Evolutionary conservation across 2,329 filamentous ascomycete species (phyloP).

Genomic region (Aphanocladium album): DNA sequence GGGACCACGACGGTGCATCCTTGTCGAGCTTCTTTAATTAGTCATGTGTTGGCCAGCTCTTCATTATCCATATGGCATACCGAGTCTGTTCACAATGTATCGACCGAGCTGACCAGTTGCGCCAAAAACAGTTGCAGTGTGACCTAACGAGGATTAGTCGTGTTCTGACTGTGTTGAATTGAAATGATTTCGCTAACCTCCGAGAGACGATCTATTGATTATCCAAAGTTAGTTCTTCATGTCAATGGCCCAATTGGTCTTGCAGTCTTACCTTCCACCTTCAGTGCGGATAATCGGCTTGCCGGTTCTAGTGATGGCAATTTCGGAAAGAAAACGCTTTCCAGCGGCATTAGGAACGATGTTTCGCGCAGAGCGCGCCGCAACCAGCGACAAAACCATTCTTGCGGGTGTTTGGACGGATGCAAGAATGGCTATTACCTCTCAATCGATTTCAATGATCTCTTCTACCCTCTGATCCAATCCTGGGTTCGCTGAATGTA

Average conservation of each 20-base stretch:
- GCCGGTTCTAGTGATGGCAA: conserved; percentile 90
- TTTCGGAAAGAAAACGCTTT: conserved; percentile 64
- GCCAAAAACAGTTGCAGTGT: conserved; percentile 96
- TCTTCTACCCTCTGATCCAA: background rate
- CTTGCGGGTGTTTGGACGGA: conserved; percentile 29
- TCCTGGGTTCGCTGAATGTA: conserved; percentile 5
- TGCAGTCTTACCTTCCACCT: conserved; percentile 71
- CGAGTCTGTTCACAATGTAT: conserved; percentile 95
- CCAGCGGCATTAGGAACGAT: conserved; percentile 42
- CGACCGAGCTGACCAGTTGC: conserved; percentile 92
- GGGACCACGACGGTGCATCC: conserved; percentile 93
- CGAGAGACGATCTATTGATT: conserved; percentile 68
- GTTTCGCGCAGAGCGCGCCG: conserved; percentile 49
- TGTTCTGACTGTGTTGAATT: conserved; percentile 14
- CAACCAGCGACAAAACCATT: conserved; percentile 54
- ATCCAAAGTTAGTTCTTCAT: conserved; percentile 22
- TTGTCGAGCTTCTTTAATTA: conserved; percentile 60
- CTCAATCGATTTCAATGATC: background rate
- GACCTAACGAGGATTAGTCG: conserved; percentile 51
- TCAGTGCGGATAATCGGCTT: conserved; percentile 87
- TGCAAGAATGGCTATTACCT: conserved; percentile 24
- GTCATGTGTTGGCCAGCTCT: conserved; percentile 18
- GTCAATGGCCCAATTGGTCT: conserved; percentile 20
- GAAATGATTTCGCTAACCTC: conserved; percentile 54
- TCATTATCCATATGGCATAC: conserved; percentile 34